Percentiles rank a stretch among this genome's conserved stretches.
Evolutionary conservation across 495 filamentous ascomycete genomes (phyloP).

Genomic region (Achaetomiella virescens): DNA sequence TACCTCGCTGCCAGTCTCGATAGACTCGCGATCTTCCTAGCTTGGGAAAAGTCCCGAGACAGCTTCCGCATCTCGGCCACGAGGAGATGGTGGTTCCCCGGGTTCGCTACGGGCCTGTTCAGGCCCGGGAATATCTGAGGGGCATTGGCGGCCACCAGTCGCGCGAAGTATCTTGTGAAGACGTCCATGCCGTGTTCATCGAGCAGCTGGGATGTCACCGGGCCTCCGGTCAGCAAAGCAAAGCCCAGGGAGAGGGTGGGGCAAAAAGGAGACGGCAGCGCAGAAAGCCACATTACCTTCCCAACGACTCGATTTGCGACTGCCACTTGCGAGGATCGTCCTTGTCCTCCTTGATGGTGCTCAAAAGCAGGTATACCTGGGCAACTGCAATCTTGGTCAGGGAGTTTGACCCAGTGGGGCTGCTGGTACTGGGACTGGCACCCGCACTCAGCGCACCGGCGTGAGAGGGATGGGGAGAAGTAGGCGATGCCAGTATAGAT

Average conservation of each 20-base stretch:
- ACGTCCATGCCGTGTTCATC: conserved; percentile 97
- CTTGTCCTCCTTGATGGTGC: conserved; percentile 86
- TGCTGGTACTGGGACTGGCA: conserved; percentile 62
- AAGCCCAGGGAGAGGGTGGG: neutral
- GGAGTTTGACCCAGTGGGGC: conserved; percentile 54
- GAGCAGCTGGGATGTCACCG: conserved; percentile 57
- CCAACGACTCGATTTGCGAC: conserved; percentile 79
- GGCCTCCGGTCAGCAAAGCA: conserved; percentile 12
- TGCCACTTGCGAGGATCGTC: conserved; percentile 91
- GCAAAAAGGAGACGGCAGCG: conserved; percentile 2
- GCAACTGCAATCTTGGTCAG: conserved; percentile 85
- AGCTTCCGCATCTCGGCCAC: conserved; percentile 82
- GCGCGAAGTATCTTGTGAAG: conserved; percentile 84
- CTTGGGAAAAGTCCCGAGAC: conserved; percentile 68
- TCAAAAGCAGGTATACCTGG: conserved; percentile 89
- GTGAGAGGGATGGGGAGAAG: conserved; percentile 49
- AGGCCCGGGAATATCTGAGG: conserved; percentile 74
- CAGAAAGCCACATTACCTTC: conserved; percentile 53
- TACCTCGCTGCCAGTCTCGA: conserved; percentile 73
- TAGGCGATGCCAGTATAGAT: conserved; percentile 43
- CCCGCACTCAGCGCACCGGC: conserved; percentile 47
- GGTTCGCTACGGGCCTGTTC: conserved; percentile 62
- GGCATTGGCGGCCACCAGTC: conserved; percentile 77
- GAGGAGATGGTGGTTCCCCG: conserved; percentile 74
- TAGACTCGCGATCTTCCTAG: conserved; percentile 82